Conservation (phyloP, 179 eudicot genomes). For the Dionaea muscipula region DNA sequence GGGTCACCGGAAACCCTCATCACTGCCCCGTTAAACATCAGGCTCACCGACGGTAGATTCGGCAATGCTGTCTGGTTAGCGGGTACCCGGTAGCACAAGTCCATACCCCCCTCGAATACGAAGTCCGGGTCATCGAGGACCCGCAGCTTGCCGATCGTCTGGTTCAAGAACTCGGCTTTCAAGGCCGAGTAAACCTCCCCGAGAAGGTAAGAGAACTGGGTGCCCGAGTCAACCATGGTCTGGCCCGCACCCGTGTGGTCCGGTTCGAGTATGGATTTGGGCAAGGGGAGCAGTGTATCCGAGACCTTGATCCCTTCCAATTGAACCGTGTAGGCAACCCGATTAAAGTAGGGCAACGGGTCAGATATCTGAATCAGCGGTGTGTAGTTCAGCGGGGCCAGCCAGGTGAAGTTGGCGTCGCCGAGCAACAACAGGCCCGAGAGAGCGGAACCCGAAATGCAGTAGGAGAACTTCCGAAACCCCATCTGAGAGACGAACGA, state of each 20-base stretch:
- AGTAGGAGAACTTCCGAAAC: conserved; percentile 45
- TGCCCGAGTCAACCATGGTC: conserved; percentile 64
- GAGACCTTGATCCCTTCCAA: conserved; percentile 43
- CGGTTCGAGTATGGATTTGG: conserved; percentile 35
- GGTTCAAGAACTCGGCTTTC: conserved; percentile 32
- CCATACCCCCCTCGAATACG: conserved; percentile 60
- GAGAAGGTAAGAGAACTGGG: conserved; percentile 51
- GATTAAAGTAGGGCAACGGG: conserved; percentile 46
- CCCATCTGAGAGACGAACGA: conserved; percentile 46
- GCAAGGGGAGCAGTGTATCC: conserved; percentile 19
- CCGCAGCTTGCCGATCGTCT: conserved; percentile 25
- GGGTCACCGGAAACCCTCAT: conserved; percentile 39
- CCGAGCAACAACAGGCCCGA: conserved; percentile 43
- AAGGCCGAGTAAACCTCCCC: conserved; percentile 46
- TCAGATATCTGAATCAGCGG: conserved; percentile 38
- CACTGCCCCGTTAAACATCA: conserved; percentile 43
- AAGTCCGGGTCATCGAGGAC: conserved; percentile 30
- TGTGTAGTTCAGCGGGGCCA: conserved; percentile 36
- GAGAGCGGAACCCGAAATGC: conserved; percentile 41
- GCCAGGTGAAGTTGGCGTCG: conserved; percentile 31
- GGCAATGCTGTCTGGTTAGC: conserved; percentile 15
- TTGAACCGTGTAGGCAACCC: conserved; percentile 52
- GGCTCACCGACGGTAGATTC: conserved; percentile 29
- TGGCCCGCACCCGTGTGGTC: conserved; percentile 70
- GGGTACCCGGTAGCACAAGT: conserved; percentile 40